Base-by-base conservation (phyloP, 1,139 yeast species). In the Taiozyma sp. region DNA sequence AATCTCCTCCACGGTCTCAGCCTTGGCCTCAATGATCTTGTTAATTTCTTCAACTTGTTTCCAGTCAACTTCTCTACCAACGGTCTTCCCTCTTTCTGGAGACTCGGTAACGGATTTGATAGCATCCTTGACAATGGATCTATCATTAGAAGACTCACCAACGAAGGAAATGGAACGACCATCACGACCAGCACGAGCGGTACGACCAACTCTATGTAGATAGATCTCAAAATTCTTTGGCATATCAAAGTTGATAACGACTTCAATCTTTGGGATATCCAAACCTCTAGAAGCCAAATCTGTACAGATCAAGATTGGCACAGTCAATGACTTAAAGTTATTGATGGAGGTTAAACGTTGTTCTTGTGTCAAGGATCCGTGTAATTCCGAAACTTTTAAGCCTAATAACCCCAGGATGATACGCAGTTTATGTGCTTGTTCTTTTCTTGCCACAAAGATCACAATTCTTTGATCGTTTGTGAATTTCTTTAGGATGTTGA, bases 241-340 rank as follows among this genome's bases (percentile, higher is more conserved):
- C 95, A 95, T 89, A 65, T 95, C 99, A 68, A 78, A 95, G 69
- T 93, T 93, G 63, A 93, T 79, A 49, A 93, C 99, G 53, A 86
- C 83, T 67, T 90, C 98, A 67, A 93, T 90, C 71, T 91, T 91
- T 55, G 98, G 98, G 65, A 93, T 93, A 86, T 93, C 99, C 66
- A 93, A 79, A 77, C 99, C 99, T 80, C 99, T 88, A 30, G 99
- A 93, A 0, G 99, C 99, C 68, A 93, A 80, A 77, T 95, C 99
- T 1, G 99, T 95, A 82, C 98, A 93, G 43, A 93, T 77, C 56
- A 93, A 75, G 14, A 93, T 84, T 3, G 98, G 96, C 30, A 89
- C 96, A 14, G 81, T 80, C 60, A 89, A 74, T 58, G 80, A 83
- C 62, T 88, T 88, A 73, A 93, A 93, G 55, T 83, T 86, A 16